A percentile compares a stretch with the other conserved stretches of the same genome.
Evolutionary conservation across 108 stramenopile genomes (phyloP).

Genomic region (Stephanodiscus triporus): DNA sequence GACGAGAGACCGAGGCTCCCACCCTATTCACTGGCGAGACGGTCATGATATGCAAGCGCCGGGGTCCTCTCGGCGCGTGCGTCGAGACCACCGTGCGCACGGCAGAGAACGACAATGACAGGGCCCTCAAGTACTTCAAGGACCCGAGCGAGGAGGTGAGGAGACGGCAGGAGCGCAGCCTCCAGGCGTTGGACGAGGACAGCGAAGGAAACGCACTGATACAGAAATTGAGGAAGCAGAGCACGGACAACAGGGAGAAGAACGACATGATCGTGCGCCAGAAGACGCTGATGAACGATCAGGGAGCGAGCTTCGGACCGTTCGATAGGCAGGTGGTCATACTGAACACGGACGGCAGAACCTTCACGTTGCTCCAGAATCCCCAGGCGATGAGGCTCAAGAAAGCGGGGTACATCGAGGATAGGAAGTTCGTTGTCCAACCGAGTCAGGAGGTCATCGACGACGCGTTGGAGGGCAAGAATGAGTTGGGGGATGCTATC

Average conservation of each 20-base stretch:
- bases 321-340: slow-evolving; percentile 80
- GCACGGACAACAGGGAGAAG: slow-evolving; percentile 79
- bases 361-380: slow-evolving; percentile 74
- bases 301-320: slow-evolving; percentile 78
- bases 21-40: slow-evolving; percentile 87
- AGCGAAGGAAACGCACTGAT: slow-evolving; percentile 73
- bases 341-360: slow-evolving; percentile 74
- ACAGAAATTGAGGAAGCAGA: slow-evolving; percentile 65
- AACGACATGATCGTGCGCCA: slow-evolving; percentile 67
- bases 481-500: slow-evolving; percentile 43
- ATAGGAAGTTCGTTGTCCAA: slow-evolving; percentile 76
- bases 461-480: slow-evolving; percentile 57
- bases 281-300: slow-evolving; percentile 79
- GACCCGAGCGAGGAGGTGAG: slow-evolving; percentile 57
- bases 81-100: slow-evolving; percentile 71
- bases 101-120: slow-evolving; percentile 80
- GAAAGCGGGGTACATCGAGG: slow-evolving; percentile 78
- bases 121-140: slow-evolving; percentile 69
- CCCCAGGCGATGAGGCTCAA: slow-evolving; percentile 87
- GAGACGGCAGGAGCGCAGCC: slow-evolving; percentile 39
- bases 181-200: slow-evolving; percentile 32
- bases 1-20: slow-evolving; percentile 74
- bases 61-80: slow-evolving; percentile 84
- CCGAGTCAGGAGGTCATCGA: slow-evolving; percentile 75
- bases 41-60: slow-evolving; percentile 81